phyloP scores from a whole-genome alignment of 768 basidiomycete genomes.

The Termitomyces sp. region DNA sequence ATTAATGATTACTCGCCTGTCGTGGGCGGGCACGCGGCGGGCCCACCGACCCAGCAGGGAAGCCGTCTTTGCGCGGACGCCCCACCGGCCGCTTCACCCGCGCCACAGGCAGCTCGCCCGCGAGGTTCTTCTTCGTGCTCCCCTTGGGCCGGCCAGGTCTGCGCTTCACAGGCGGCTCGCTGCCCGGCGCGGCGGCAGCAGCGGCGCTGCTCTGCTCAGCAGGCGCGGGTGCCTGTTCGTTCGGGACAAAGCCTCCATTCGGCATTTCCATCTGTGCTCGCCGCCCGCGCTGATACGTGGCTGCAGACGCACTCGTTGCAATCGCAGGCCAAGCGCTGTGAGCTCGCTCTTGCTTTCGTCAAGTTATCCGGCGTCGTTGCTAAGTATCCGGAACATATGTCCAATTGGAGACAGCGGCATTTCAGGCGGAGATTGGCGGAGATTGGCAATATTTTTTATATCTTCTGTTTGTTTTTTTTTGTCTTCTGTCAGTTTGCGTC shows the following conservation, averaged over 20 bases:
- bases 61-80: conserved; percentile 74
- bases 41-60: conserved; percentile 71
- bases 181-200: background rate
- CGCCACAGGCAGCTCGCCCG: conserved; percentile 30
- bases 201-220: background rate
- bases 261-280: conserved; percentile 9
- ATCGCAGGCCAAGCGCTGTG: background rate
- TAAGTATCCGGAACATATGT: background rate
- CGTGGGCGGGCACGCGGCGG: conserved; percentile 24
- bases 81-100: conserved; percentile 78
- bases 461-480: background rate
- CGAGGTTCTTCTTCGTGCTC: conserved; percentile 62
- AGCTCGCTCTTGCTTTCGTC: background rate
- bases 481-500: background rate
- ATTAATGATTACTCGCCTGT: background rate
- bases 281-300: background rate
- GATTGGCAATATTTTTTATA: background rate
- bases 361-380: background rate
- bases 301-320: background rate
- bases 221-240: background rate
- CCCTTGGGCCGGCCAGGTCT: conserved; percentile 76
- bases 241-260: conserved; percentile 6
- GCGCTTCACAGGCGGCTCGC: conserved; percentile 38
- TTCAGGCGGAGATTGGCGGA: background rate
- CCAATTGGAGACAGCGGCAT: background rate